Base-by-base conservation (phyloP, 495 filamentous ascomycete genomes). In the Cudoniella acicularis region DNA sequence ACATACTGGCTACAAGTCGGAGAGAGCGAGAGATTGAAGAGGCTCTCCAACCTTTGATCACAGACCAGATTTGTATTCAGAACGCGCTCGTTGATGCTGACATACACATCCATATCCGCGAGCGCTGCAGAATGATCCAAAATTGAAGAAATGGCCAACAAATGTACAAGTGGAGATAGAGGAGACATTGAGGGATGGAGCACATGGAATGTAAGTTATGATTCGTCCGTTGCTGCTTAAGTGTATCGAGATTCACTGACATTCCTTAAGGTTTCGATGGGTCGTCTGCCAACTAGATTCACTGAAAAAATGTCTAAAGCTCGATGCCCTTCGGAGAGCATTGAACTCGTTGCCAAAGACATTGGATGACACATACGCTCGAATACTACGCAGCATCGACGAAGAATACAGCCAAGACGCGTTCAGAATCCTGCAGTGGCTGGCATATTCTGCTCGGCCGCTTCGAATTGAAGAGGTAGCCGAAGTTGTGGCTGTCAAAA, bases 351-450 rank as follows among this genome's bases (percentile, higher is more conserved):
- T 72, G 3, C 73, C 73, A 3, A 56, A 48, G 20, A 68, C 64
- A 2, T 60, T 74, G 17, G 57, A 72, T 41, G 70, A 70, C 49
- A 75, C 68, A 6, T 75, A 75, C 52, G 30, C 20, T 27, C 45
- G 71, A 13, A 74, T 75, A 1, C 50, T 73, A 26, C 10, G 11
- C 0, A 56, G 40, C 10, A 57, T 66, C 16, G 63, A 56, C 17
- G 21, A 52, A 20, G 16, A 52, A 52, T 30, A 52, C 49, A 60
- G 45, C 11, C 41, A 64, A 30, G 3, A 61, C 16, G 61, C 67
- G 11, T 63, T 43, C 2, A 63, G 61, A 51, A 58, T 72, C 45
- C 65, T 72, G 13, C 70, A 71, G 24, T 69, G 64, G 27, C 48
- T 72, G 22, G 49, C 54, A 18, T 69, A 62, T 56, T 65, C 64